Evolutionary conservation across 75 land plant species (phyloP).

Genomic region (Picea sitchensis): DNA sequence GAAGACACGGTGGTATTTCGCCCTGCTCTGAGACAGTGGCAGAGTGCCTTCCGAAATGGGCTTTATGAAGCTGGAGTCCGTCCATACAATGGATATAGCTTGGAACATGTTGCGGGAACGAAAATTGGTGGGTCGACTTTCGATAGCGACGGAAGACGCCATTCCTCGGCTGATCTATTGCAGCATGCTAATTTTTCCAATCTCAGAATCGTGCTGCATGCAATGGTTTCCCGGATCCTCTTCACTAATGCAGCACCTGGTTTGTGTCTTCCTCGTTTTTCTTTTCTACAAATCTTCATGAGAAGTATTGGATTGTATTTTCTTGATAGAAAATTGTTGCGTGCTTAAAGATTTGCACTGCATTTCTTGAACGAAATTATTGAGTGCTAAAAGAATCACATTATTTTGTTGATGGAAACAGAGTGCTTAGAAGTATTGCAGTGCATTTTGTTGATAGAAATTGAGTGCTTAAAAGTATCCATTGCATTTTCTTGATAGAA

Average conservation of each 20-base stretch:
- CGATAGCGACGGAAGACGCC: conserved; percentile 55
- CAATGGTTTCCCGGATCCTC: conserved; percentile 27
- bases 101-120: conserved; percentile 72
- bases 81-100: conserved; percentile 69
- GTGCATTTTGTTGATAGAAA: too few relatives aligned
- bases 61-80: conserved; percentile 64
- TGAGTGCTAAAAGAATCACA: too few relatives aligned
- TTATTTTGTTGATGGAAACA: too few relatives aligned
- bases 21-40: conserved; percentile 57
- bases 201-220: conserved; percentile 26
- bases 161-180: conserved; percentile 81
- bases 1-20: conserved; percentile 50
- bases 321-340: too few relatives aligned
- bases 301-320: too few relatives aligned
- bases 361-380: too few relatives aligned
- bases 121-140: conserved; percentile 88
- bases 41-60: conserved; percentile 53
- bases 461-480: too few relatives aligned
- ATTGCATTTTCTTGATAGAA: too few relatives aligned
- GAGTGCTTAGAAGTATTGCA: too few relatives aligned
- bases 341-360: too few relatives aligned
- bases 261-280: not conserved
- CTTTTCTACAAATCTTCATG: not conserved
- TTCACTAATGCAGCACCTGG: conserved; percentile 8
- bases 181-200: conserved; percentile 23